phyloP scores from a whole-genome alignment of 1,139 yeast species.

The Candida glucosophila region DNA sequence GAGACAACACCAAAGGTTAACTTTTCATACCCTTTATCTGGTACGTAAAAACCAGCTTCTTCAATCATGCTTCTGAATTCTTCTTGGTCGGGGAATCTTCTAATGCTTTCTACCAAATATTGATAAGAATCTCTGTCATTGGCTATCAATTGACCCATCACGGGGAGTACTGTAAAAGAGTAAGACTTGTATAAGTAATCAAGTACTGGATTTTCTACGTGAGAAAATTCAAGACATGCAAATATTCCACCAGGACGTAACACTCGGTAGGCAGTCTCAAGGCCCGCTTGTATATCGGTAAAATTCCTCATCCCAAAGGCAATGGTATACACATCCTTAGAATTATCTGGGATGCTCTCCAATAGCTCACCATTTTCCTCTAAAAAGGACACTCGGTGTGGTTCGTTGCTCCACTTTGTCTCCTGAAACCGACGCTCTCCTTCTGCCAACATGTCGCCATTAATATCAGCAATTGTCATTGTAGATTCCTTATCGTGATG shows the following conservation, averaged over 20 bases:
- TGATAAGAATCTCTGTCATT: conserved; percentile 94
- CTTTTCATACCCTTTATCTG: conserved; percentile 86
- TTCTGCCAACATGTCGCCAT: conserved; percentile 90
- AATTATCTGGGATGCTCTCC: conserved; percentile 75
- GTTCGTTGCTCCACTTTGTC: conserved; percentile 44
- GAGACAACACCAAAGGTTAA: conserved; percentile 96
- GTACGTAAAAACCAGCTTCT: conserved; percentile 86
- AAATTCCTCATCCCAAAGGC: conserved; percentile 97
- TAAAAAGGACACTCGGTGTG: conserved; percentile 62
- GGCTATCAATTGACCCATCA: conserved; percentile 92
- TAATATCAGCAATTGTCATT: conserved; percentile 92
- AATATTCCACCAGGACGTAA: conserved; percentile 98
- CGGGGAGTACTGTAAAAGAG: conserved; percentile 80
- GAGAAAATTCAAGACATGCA: conserved; percentile 91
- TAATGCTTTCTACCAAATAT: conserved; percentile 88
- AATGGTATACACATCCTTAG: conserved; percentile 91
- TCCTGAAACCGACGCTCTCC: conserved; percentile 68
- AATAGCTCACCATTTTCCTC: conserved; percentile 91
- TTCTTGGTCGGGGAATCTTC: conserved; percentile 87
- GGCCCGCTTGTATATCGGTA: conserved; percentile 88
- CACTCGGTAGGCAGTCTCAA: conserved; percentile 88
- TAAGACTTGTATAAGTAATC: conserved; percentile 78
- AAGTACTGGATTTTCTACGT: conserved; percentile 72
- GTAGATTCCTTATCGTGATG: conserved; percentile 69
- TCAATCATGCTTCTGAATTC: conserved; percentile 86